Base-by-base conservation (phyloP, 1,284 basidiomycete genomes). In the Pisolithus thermaeus region DNA sequence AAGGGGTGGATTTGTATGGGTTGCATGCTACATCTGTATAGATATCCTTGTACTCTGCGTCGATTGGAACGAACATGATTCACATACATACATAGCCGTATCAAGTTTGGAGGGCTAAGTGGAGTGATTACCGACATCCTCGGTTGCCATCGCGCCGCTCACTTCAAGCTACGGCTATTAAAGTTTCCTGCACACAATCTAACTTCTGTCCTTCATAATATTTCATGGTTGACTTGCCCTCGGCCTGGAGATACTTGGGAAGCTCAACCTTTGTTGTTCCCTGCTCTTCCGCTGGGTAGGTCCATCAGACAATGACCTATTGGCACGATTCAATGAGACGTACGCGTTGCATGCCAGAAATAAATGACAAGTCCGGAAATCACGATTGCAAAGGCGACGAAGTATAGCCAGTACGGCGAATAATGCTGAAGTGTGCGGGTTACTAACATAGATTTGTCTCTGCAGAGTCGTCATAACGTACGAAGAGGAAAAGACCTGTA, bases 361-460 rank as follows among this genome's bases (percentile, higher is more conserved):
- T 90, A 90, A 28, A 80, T 77, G 58, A 90, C 70, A 4, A 90
- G 75, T 3, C 87, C 86, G 37, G 69, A 51, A 41, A 89, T 71
- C 54, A 87, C 79, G 23, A 87, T 72, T 0, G 68, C 77, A 61
- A 84, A 88, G 0, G 86, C 77, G 54, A 81, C 67, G 66, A 90
- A 90, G 75, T 90, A 88, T 11, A 89, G 74, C 85, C 85, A 90
- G 72, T 79, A 89, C 14, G 85, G 84, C 36, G 67, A 63, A 70
- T 84, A 87, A 58, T 87, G 82, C 85, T 88, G 44, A 52, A 38
- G 9, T n/a, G 23, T 14, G 11, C 41, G 39, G 14, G 32, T 22
- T 20, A 20, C 39, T 47, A 20, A 38, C 37, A 36, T 51, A 27
- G 25, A 27, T 39, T 38, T 20, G 42, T 11, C 4, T 12, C 12